Evolutionary conservation across 371 early-diverging fungal genomes (phyloP), one percentile per base, ranked within the genome.

Genomic region (Phascolomyces articulosus): DNA sequence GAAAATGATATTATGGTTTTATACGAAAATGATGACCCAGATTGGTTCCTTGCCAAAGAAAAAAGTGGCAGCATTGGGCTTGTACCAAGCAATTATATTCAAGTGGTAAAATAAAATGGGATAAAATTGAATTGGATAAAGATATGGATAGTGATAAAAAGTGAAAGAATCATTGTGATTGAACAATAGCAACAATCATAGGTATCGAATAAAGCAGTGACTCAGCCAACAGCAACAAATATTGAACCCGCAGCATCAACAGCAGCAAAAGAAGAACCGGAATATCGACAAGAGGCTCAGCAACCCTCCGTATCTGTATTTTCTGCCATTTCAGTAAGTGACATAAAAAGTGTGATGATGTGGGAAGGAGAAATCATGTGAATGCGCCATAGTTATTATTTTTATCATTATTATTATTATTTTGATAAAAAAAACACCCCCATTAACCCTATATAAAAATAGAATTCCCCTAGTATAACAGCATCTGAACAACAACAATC

Each of bases 11-110:
- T 84, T 21, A 67, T 91, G 65, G 76, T 85, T 51, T 62, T 94
- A 24, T 88, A 87, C 62, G 87, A 91, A 31, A 90, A 88, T 34
- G 90, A 88, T 47, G 95, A 93, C 69, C 85, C 87, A 10, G 91
- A 92, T 69, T 95, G 94, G 95, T 87, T 79, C 69, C 72, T 91
- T 54, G 90, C 87, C 21, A 80, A 83, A 58, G 78, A 78, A 28
- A 78, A 83, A 13, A 72, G 70, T 15, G 78, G 83, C 16, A 67
- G 74, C 0, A 82, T 84, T 40, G 95, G 95, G 15, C 85, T 91
- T 65, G 85, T 88, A 23, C 94, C 94, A 34, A 82, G 87, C 60
- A 88, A 88, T 55, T 94, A 95, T 72, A 79, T 93, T n/a, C 91
- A 65, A 44, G 92, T 78, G 69, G 80, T 67, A 77, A 51, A 41